These are phyloP conservation scores for Citrus sinensis DNA, from an alignment of 345 rosid genomes.

Conservation along the genomic window DVS_A1.0 CM039164.1:28800001-28800500, in stretches of 20 bases:
- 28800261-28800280: background rate
- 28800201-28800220: no score
- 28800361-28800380: background rate
- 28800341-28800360: background rate
- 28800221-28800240: no score
- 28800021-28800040: background rate
- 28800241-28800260: background rate
- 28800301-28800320: background rate
- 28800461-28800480: no score
- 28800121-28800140: background rate
- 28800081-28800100: background rate
- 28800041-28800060: background rate
- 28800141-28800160: background rate
- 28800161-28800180: background rate
- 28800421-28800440: no score
- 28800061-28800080: background rate
- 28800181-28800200: background rate
- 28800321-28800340: background rate
- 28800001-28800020: constrained; percentile 17
- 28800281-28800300: background rate
- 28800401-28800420: no score
- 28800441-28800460: no score
- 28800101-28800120: background rate
- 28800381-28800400: background rate
- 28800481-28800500: no score